phyloP scores from a whole-genome alignment of 2,329 filamentous ascomycete genomes.

The Alternaria postmessia region DNA sequence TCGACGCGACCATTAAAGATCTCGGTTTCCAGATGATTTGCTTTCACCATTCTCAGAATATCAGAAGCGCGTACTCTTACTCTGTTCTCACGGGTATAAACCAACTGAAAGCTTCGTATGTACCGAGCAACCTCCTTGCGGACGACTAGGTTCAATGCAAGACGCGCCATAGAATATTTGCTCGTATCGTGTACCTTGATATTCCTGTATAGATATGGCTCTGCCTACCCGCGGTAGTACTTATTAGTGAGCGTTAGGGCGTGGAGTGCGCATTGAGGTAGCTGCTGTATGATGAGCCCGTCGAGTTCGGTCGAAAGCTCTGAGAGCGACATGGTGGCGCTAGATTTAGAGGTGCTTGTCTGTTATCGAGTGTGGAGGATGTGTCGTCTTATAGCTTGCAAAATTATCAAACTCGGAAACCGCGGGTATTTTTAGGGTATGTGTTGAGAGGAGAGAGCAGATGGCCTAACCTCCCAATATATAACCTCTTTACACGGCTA shows the following conservation, averaged over 20 bases:
- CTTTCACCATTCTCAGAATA: too few relatives aligned
- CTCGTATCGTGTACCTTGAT: neutral
- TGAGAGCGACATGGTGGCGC: neutral
- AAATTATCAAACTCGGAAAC: neutral
- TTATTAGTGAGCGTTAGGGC: neutral
- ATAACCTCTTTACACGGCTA: neutral
- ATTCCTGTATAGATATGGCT: neutral
- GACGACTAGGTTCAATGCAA: neutral
- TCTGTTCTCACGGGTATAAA: neutral
- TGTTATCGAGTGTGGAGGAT: neutral
- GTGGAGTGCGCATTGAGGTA: neutral
- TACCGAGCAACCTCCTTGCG: neutral
- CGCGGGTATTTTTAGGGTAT: too few relatives aligned
- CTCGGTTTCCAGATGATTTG: neutral
- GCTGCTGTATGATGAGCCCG: neutral
- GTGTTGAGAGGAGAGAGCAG: neutral
- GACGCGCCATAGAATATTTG: neutral
- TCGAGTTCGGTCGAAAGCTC: neutral
- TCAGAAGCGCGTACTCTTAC: neutral
- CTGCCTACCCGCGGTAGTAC: neutral
- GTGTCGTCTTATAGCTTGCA: neutral
- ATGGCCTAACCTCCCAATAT: neutral
- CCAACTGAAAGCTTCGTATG: neutral
- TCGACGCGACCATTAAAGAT: fast-evolving
- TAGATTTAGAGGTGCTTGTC: neutral